These are phyloP conservation scores for Pleurotus tuber-regium DNA, from an alignment of 768 basidiomycete species.

Conservation along the genomic window DNA sequence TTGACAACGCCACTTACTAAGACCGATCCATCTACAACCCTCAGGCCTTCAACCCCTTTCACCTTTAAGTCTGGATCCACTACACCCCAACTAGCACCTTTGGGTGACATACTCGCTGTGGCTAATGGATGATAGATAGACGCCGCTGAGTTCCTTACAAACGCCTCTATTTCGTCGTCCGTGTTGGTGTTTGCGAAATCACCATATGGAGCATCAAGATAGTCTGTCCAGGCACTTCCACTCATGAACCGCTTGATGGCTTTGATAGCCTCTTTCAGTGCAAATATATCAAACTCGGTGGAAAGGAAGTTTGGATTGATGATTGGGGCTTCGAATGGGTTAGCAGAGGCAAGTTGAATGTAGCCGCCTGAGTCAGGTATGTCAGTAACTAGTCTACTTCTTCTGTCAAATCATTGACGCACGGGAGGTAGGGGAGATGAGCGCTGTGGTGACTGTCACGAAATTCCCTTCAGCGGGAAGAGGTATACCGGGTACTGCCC, in stretches of 20 bases:
- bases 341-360: conserved; percentile 21
- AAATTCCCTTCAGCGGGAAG: conserved; percentile 16
- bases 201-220: conserved; percentile 18
- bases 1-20: conserved; percentile 24
- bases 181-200: conserved; percentile 21
- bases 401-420: neutral
- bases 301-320: conserved; percentile 23
- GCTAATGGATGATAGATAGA: conserved; percentile 26
- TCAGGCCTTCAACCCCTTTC: conserved; percentile 29
- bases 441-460: conserved; percentile 10
- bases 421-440: conserved; percentile 4
- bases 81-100: conserved; percentile 26
- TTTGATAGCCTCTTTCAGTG: conserved; percentile 26
- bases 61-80: conserved; percentile 33
- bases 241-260: conserved; percentile 23
- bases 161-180: conserved; percentile 24
- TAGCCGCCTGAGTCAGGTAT: conserved; percentile 19
- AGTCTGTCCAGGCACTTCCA: conserved; percentile 27
- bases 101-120: conserved; percentile 29
- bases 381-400: neutral
- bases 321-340: conserved; percentile 24
- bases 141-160: conserved; percentile 17
- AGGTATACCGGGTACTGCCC: neutral
- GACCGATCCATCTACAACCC: conserved; percentile 38
- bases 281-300: conserved; percentile 20